A percentile compares a stretch with the other conserved stretches of the same genome.
These are phyloP conservation scores for Paramecium sonneborni DNA, from an alignment of 73 alveolate genomes.

Conservation along the genomic window DNA sequence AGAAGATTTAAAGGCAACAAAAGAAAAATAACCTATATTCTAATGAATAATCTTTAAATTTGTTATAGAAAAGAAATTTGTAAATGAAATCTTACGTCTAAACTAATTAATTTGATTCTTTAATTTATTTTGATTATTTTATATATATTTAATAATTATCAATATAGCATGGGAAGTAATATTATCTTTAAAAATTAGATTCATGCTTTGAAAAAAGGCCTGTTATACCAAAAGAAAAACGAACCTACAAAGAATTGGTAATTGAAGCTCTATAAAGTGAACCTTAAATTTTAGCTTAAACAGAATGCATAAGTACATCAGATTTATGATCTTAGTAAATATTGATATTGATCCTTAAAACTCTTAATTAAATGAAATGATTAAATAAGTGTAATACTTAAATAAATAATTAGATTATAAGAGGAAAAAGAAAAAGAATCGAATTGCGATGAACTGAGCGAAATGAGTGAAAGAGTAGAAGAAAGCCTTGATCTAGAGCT, in stretches of 20 bases:
- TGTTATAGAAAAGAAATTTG: too few species aligned
- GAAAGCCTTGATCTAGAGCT: background rate
- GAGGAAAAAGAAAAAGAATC: background rate
- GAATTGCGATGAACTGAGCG: background rate
- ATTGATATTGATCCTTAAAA: slow-evolving; percentile 1
- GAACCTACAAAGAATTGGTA: background rate
- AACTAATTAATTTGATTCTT: too few species aligned
- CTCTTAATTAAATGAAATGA: background rate
- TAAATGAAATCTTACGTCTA: too few species aligned
- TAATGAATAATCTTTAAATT: too few species aligned
- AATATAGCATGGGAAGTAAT: background rate
- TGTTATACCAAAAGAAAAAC: background rate
- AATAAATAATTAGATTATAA: background rate
- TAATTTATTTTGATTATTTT: background rate
- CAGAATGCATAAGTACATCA: slow-evolving; percentile 3
- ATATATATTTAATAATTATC: too few species aligned
- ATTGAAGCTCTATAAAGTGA: background rate
- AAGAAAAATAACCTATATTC: too few species aligned
- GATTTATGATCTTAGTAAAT: background rate
- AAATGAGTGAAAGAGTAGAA: background rate
- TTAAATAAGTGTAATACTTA: background rate
- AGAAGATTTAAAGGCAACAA: too few species aligned
- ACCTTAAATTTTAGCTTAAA: background rate
- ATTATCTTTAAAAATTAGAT: background rate
- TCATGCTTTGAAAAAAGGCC: background rate